phyloP scores from a whole-genome alignment of 352 stramenopile genomes.

The Globisporangium radiosum region DNA sequence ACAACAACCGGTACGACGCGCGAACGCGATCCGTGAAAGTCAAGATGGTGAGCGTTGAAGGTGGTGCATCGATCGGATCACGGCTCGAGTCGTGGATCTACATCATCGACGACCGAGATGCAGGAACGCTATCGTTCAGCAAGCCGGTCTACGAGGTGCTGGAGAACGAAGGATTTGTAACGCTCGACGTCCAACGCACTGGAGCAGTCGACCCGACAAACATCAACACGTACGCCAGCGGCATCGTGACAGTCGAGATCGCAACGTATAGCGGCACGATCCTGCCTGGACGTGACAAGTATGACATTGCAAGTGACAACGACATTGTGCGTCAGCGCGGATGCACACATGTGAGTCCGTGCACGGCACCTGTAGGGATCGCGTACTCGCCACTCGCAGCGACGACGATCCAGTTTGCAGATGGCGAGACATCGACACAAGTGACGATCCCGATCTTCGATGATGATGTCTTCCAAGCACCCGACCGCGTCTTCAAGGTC shows the following conservation, averaged over 20 bases:
- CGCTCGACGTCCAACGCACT: conserved; percentile 39
- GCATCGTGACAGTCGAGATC: conserved; percentile 47
- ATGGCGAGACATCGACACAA: conserved; percentile 31
- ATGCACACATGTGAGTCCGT: conserved; percentile 64
- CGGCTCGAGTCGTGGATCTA: conserved; percentile 54
- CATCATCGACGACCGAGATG: conserved; percentile 70
- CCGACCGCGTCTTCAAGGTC: conserved; percentile 60
- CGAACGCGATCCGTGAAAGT: conserved; percentile 44
- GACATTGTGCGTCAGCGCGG: conserved; percentile 33
- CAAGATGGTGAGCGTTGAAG: conserved; percentile 34
- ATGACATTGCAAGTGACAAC: conserved; percentile 53
- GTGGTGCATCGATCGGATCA: conserved; percentile 43
- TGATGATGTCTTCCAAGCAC: conserved; percentile 57
- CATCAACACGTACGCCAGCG: conserved; percentile 60
- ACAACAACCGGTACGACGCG: conserved; percentile 59
- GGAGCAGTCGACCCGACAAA: conserved; percentile 34
- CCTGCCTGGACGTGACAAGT: conserved; percentile 32
- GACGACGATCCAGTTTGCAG: conserved; percentile 44
- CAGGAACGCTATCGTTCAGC: conserved; percentile 58
- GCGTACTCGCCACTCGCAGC: conserved; percentile 44
- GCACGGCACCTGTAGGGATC: conserved; percentile 30
- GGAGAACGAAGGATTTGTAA: conserved; percentile 39
- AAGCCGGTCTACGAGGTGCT: conserved; percentile 49
- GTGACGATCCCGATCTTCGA: conserved; percentile 49
- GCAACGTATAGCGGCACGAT: conserved; percentile 49